These are phyloP conservation scores for Candida yuanshanica DNA, from an alignment of 805 yeast genomes.

Conservation along the genomic window DNA sequence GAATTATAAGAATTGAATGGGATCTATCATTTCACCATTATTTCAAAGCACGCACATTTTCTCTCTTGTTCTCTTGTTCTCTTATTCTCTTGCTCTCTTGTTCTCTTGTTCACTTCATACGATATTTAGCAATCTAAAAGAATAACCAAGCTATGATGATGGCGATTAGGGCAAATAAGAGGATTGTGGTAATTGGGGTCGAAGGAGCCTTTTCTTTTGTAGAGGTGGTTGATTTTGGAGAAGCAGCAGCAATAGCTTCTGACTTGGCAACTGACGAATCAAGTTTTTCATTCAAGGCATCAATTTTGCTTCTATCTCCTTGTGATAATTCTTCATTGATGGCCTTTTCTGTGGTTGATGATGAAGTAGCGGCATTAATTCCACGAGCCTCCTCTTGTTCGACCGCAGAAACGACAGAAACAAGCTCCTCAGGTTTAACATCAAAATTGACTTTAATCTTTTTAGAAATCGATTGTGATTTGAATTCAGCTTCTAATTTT, in stretches of 20 bases:
- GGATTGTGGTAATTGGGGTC: conserved; percentile 46
- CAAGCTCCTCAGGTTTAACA: conserved; percentile 17
- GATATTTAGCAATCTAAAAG: conserved; percentile 19
- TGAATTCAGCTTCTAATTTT: conserved; percentile 55
- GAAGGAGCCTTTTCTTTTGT: conserved; percentile 28
- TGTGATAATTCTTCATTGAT: conserved; percentile 28
- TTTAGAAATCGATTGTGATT: conserved; percentile 51
- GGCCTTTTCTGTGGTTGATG: conserved; percentile 6
- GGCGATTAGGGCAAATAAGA: conserved; percentile 48
- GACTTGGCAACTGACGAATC: conserved; percentile 33
- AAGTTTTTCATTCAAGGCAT: conserved; percentile 38
- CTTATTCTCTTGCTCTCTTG: neutral
- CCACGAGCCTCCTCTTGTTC: conserved; percentile 15
- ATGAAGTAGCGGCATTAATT: conserved; percentile 13
- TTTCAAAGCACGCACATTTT: too few relatives aligned
- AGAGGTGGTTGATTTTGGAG: conserved; percentile 10
- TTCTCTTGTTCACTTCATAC: neutral
- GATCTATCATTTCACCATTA: too few relatives aligned
- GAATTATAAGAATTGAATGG: neutral
- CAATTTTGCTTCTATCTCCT: conserved; percentile 36
- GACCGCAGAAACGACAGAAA: conserved; percentile 8
- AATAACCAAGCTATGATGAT: conserved; percentile 67
- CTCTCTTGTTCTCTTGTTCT: neutral
- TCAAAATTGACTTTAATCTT: conserved; percentile 60
- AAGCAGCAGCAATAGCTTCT: conserved; percentile 11